Evolutionary conservation across 805 yeast genomes (phyloP).

Genomic region (Wickerhamiella lipophila): DNA sequence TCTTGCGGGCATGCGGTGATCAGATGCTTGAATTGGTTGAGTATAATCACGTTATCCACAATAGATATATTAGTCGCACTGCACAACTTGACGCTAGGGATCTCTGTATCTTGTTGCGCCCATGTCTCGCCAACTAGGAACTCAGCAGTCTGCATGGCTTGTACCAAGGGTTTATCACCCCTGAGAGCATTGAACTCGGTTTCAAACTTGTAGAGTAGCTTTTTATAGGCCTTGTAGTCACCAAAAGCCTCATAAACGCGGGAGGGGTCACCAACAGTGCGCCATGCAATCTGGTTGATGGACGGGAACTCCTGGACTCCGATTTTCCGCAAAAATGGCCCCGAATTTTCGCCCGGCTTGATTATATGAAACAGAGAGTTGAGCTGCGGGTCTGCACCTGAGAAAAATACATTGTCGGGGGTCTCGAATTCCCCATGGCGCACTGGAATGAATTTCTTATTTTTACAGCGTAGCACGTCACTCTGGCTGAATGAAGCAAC

Average conservation of each 20-base stretch:
- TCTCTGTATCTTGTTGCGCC: conserved; percentile 6
- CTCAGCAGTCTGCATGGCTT: conserved; percentile 21
- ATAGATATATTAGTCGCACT: conserved; percentile 25
- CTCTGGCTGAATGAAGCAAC: conserved; percentile 17
- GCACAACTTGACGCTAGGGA: conserved; percentile 20
- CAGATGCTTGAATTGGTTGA: conserved; percentile 26
- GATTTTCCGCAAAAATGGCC: conserved; percentile 25
- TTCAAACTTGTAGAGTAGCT: conserved; percentile 13
- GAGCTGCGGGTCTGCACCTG: conserved; percentile 13
- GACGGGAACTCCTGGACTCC: conserved; percentile 29
- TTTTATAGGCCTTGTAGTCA: conserved; percentile 19
- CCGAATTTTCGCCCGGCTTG: conserved; percentile 15
- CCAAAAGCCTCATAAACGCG: conserved; percentile 22
- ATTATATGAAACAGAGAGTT: conserved; percentile 15
- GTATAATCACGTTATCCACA: conserved; percentile 29
- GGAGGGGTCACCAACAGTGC: conserved; percentile 22
- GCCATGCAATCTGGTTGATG: conserved; percentile 24
- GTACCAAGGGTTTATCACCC: conserved; percentile 17
- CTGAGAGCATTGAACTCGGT: conserved; percentile 14
- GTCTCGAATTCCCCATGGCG: conserved; percentile 11
- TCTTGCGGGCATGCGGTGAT: conserved; percentile 29
- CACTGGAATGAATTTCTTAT: conserved; percentile 24
- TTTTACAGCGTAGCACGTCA: conserved; percentile 18
- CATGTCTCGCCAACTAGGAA: conserved; percentile 25
- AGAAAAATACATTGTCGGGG: conserved; percentile 23